Evolutionary conservation across 805 yeast genomes (phyloP).

Genomic region (Sporopachydermia lactativora): DNA sequence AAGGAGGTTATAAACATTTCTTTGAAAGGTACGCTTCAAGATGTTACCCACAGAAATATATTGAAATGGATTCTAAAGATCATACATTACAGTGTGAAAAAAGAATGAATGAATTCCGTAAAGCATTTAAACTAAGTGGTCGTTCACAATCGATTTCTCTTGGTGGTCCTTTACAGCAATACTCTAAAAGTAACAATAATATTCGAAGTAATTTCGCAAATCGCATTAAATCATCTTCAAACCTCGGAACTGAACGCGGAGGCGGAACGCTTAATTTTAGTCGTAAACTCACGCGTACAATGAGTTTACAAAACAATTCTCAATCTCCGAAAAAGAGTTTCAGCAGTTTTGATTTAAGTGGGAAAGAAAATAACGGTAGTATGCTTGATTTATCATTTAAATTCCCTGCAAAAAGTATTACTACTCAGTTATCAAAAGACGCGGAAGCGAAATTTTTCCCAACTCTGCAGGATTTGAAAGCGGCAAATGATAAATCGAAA

Average conservation of each 20-base stretch:
- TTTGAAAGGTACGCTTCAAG: constrained; percentile 40
- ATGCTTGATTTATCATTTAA: constrained; percentile 8
- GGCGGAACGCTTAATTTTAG: too few species aligned
- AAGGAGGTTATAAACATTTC: constrained; percentile 84
- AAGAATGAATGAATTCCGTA: constrained; percentile 38
- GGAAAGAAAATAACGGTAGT: constrained; percentile 8
- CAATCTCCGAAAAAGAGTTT: constrained; percentile 5
- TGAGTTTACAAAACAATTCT: background rate
- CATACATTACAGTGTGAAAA: constrained; percentile 34
- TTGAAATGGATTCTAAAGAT: constrained; percentile 65
- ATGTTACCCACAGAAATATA: constrained; percentile 68
- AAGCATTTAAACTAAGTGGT: constrained; percentile 20
- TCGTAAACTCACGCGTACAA: background rate
- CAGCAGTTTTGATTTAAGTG: constrained; percentile 4
- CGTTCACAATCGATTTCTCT: background rate
- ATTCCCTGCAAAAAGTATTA: background rate
- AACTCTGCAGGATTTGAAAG: constrained; percentile 3
- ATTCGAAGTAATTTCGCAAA: background rate
- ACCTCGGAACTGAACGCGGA: too few species aligned
- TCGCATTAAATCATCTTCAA: background rate
- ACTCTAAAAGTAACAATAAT: background rate
- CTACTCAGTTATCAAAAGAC: constrained; percentile 3
- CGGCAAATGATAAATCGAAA: background rate
- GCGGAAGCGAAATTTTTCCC: constrained; percentile 2
- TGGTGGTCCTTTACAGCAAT: background rate